Percentiles rank a stretch among this genome's conserved stretches.
These are phyloP conservation scores for Colletotrichum sidae DNA, from an alignment of 2,329 filamentous ascomycete genomes.

Conservation along the genomic window DNA sequence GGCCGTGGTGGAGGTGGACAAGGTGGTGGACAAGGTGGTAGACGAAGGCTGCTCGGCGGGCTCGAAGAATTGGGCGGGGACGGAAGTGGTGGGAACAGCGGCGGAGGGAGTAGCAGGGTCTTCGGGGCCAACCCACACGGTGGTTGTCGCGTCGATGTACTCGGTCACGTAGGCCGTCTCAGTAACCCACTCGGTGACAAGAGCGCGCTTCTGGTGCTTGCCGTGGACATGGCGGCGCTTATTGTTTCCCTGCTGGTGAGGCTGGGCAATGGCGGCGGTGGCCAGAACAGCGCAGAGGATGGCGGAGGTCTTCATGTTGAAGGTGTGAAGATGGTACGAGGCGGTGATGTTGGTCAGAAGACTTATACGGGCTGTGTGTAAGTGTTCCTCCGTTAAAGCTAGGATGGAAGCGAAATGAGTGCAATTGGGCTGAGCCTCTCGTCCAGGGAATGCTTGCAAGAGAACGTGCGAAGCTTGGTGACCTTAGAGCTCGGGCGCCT, in stretches of 20 bases:
- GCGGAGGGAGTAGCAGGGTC: constrained; percentile 40
- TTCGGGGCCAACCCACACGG: constrained; percentile 54
- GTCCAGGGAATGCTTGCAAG: constrained; percentile 36
- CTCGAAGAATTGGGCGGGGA: constrained; percentile 47
- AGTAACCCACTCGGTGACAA: constrained; percentile 65
- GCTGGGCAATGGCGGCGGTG: constrained; percentile 62
- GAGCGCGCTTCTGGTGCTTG: constrained; percentile 48
- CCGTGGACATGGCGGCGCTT: constrained; percentile 51
- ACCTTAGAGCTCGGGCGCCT: constrained; percentile 28
- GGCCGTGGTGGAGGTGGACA: constrained; percentile 27
- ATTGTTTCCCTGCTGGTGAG: constrained; percentile 52
- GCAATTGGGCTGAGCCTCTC: constrained; percentile 21
- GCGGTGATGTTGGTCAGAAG: constrained; percentile 8
- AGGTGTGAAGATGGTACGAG: not conserved
- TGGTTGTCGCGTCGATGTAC: constrained; percentile 61
- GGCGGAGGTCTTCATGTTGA: constrained; percentile 56
- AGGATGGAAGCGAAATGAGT: constrained; percentile 37
- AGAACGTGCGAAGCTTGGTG: constrained; percentile 22
- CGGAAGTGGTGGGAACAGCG: constrained; percentile 41
- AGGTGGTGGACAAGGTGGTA: constrained; percentile 26
- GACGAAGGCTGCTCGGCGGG: constrained; percentile 32
- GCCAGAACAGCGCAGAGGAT: constrained; percentile 56
- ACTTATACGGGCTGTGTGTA: constrained; percentile 25
- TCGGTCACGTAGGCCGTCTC: constrained; percentile 60
- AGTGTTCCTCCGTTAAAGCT: constrained; percentile 23